Evolutionary conservation across 805 yeast genomes (phyloP).

Genomic region (Kuraishia molischiana): DNA sequence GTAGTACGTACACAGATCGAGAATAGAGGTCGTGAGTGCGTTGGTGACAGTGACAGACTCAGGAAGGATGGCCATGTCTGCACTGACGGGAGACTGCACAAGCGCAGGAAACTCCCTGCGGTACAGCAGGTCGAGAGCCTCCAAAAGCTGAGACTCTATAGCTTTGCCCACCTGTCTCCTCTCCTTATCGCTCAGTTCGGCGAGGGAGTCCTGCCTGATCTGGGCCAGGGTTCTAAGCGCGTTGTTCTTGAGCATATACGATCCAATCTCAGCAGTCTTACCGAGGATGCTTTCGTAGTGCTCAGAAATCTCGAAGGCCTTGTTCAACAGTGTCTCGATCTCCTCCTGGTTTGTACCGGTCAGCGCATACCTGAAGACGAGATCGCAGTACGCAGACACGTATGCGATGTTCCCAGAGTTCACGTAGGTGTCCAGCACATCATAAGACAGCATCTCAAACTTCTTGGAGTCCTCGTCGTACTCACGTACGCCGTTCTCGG

Average conservation of each 20-base stretch:
- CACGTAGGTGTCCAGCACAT: constrained; percentile 13
- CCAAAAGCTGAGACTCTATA: constrained; percentile 19
- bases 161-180: constrained; percentile 10
- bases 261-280: constrained; percentile 12
- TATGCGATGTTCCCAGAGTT: constrained; percentile 22
- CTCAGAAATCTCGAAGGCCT: constrained; percentile 19
- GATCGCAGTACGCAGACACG: constrained; percentile 23
- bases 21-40: constrained; percentile 14
- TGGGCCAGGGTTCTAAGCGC: constrained; percentile 25
- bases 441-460: constrained; percentile 13
- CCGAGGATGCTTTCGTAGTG: constrained; percentile 15
- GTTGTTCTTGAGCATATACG: constrained; percentile 18
- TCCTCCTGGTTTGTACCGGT: constrained; percentile 19
- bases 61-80: constrained; percentile 14
- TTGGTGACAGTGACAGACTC: constrained; percentile 10
- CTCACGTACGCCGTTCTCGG: constrained; percentile 16
- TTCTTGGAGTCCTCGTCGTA: constrained; percentile 10
- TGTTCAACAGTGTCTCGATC: constrained; percentile 15
- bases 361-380: constrained; percentile 27
- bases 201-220: background rate
- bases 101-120: constrained; percentile 11
- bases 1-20: constrained; percentile 20
- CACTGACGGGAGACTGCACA: constrained; percentile 1
- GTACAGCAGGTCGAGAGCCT: constrained; percentile 17
- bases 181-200: constrained; percentile 9